Base-by-base conservation (phyloP, 441 rosid genomes). In the Rhodomyrtus psidioides region DNA sequence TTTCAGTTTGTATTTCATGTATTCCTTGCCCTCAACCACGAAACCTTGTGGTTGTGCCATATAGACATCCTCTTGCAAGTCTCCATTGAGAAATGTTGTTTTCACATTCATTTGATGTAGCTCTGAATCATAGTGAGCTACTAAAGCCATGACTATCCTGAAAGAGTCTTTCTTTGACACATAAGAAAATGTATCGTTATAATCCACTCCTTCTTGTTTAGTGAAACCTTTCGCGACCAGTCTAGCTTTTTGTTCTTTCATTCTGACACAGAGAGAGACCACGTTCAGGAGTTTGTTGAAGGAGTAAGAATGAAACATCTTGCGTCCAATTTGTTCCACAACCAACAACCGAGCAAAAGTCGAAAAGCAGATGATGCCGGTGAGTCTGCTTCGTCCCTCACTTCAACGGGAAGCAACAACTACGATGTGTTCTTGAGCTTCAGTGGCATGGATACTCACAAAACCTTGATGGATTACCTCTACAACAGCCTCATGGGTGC, bases 401-500 rank as follows among this genome's bases (percentile, higher is more conserved):
- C 13, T 62, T 5, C 0, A 0, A 16, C 30, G 7, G 12, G 12
- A 8, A 62, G 24, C 16, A 8, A 28, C 74, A 4, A 0, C 0
- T 28, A 62, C 0, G 6, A 62, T 0, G 24, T 16, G 24, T 62
- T 62, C 23, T 28, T 62, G 24, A 28, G 42, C 0, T 62, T 62
- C 6, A 16, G 6, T 7, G 42, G 74, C 16, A 1, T 1, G 0
- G 12, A 28, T 0, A 28, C 74, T 62, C 74, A 24, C 13, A 16
- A 62, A 0, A 28, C 42, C 0, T 62, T 62, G 0, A 24, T 28
- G 74, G 74, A 62, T 62, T 42, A 62, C 42, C 42, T 62, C 6
- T 62, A 16, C 42, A 28, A 62, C 1, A 0, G 0, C 74, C 74
- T 60, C 1, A 0, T 0, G 12, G 0, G 28, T 15, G 42, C 74